These are phyloP conservation scores for Fusarium penzigii DNA, from an alignment of 2,329 filamentous ascomycete species.

Conservation along the genomic window DNA sequence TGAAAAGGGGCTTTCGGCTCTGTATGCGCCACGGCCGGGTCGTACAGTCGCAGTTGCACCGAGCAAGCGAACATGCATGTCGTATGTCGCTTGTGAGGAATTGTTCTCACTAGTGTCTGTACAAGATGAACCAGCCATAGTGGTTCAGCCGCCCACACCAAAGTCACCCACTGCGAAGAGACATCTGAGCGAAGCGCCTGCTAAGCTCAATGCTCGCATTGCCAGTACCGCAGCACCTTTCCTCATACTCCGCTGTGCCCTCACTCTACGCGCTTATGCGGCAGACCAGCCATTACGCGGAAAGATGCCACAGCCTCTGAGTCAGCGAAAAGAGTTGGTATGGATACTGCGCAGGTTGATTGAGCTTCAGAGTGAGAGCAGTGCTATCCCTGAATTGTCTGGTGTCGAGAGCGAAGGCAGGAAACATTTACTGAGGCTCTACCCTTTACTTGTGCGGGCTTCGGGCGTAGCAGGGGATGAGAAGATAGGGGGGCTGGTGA, in stretches of 20 bases:
- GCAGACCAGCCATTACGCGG: conserved; percentile 90
- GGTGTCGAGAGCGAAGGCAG: conserved; percentile 56
- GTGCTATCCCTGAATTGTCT: conserved; percentile 62
- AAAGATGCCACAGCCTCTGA: conserved; percentile 82
- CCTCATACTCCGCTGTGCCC: conserved; percentile 76
- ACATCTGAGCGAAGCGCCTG: conserved; percentile 18
- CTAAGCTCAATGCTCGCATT: conserved; percentile 56
- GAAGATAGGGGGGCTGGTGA: conserved; percentile 58
- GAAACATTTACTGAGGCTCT: conserved; percentile 79
- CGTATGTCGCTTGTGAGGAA: conserved; percentile 78
- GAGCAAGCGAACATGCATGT: conserved; percentile 68
- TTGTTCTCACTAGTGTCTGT: conserved; percentile 68
- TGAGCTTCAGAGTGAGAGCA: conserved; percentile 66
- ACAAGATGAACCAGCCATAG: conserved; percentile 35
- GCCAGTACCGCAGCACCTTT: conserved; percentile 77
- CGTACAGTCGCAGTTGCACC: conserved; percentile 69
- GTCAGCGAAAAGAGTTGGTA: conserved; percentile 75
- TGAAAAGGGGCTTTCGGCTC: conserved; percentile 52
- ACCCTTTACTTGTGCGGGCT: conserved; percentile 72
- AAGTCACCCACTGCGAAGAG: conserved; percentile 36
- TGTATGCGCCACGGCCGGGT: conserved; percentile 69
- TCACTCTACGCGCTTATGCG: conserved; percentile 81
- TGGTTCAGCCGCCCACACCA: conserved; percentile 48
- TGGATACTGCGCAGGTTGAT: conserved; percentile 70
- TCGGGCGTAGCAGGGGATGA: conserved; percentile 59